Percentiles rank a stretch among this genome's conserved stretches.
Conservation (phyloP, 78 protist genomes). For the slime mould (Dictyostelium discoideum) region DNA sequence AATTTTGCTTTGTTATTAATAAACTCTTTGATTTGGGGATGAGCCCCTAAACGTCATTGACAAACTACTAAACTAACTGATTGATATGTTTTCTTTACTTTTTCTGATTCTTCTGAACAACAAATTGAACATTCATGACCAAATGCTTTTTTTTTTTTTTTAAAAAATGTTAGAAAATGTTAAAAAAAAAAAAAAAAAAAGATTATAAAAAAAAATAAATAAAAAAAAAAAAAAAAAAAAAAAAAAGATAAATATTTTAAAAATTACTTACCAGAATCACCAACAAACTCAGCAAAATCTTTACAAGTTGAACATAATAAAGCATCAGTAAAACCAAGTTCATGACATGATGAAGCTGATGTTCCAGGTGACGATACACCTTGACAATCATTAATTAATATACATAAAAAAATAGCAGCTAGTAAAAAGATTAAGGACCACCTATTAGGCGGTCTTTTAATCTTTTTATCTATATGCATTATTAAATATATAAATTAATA, state of each 20-base stretch:
- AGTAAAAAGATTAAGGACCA: background rate
- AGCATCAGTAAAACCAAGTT: conserved; percentile 68
- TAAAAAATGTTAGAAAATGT: background rate
- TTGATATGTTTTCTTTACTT: conserved; percentile 27
- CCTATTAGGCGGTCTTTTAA: background rate
- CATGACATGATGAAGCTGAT: conserved; percentile 32
- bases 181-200: background rate
- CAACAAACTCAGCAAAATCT: conserved; percentile 65
- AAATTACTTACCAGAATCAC: conserved; percentile 20
- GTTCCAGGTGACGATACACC: background rate
- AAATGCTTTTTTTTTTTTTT: background rate
- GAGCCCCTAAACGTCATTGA: conserved; percentile 54
- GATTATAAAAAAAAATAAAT: no score
- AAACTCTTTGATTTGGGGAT: conserved; percentile 68
- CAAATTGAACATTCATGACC: conserved; percentile 48
- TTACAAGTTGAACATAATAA: conserved; percentile 62
- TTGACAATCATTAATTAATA: background rate
- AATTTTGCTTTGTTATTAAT: conserved; percentile 30
- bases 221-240: background rate
- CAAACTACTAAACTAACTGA: conserved; percentile 17
- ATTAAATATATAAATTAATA: no score
- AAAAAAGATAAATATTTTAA: background rate
- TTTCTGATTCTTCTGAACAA: conserved; percentile 48
- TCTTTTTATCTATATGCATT: background rate
- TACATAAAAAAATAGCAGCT: background rate